phyloP scores from a whole-genome alignment of 768 basidiomycete species.

The Crucibulum laeve region DNA sequence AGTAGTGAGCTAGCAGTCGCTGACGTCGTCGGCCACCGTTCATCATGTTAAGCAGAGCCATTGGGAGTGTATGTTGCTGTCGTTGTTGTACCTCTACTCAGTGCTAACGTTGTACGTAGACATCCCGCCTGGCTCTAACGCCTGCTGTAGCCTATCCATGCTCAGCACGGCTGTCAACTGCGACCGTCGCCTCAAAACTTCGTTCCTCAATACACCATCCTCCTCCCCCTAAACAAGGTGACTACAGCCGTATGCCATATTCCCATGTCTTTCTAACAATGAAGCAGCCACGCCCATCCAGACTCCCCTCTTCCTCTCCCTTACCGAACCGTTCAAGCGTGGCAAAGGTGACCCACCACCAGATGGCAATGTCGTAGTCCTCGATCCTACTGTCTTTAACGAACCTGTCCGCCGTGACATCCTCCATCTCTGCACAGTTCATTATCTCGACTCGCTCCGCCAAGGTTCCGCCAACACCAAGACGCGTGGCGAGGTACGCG shows the following conservation, averaged over 20 bases:
- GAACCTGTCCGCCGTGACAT: slow-evolving; percentile 90
- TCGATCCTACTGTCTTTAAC: slow-evolving; percentile 81
- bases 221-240: slow-evolving; percentile 4
- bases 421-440: slow-evolving; percentile 86
- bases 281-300: slow-evolving; percentile 30
- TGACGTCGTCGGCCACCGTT: no score
- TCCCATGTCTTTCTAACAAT: neutral
- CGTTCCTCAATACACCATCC: neutral
- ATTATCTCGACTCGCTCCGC: slow-evolving; percentile 84
- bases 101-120: no score
- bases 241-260: neutral
- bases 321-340: slow-evolving; percentile 54
- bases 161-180: slow-evolving; percentile 6
- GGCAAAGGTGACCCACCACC: slow-evolving; percentile 32
- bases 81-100: no score
- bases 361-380: slow-evolving; percentile 48
- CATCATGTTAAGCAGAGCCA: no score
- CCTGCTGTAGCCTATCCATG: no score
- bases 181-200: neutral
- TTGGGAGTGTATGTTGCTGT: no score
- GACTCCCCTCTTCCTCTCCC: slow-evolving; percentile 54
- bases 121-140: no score
- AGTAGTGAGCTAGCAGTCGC: no score
- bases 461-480: slow-evolving; percentile 92
- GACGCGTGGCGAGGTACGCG: slow-evolving; percentile 85